Evolutionary conservation across 768 basidiomycete genomes (phyloP).

Genomic region (Mycena epipterygia): DNA sequence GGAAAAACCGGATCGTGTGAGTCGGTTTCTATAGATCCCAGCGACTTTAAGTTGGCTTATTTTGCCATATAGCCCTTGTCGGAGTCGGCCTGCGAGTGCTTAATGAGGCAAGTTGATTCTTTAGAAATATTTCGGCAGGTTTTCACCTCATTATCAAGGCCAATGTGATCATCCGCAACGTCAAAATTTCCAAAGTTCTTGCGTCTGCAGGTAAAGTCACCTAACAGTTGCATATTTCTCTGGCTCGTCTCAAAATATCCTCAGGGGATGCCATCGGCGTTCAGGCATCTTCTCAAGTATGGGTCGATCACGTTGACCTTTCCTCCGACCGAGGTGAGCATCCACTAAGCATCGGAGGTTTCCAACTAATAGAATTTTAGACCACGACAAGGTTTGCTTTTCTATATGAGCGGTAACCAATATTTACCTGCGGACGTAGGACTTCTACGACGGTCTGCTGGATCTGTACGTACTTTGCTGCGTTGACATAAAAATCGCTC

Average conservation of each 20-base stretch:
- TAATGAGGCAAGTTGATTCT: neutral
- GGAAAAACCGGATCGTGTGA: slow-evolving; percentile 55
- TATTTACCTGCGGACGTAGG: slow-evolving; percentile 25
- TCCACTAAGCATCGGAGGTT: neutral
- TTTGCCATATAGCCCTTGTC: slow-evolving; percentile 48
- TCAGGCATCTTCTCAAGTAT: slow-evolving; percentile 56
- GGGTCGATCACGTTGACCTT: slow-evolving; percentile 61
- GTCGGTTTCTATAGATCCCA: slow-evolving; percentile 14
- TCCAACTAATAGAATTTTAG: neutral
- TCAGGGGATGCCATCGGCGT: slow-evolving; percentile 57
- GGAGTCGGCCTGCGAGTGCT: slow-evolving; percentile 59
- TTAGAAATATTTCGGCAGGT: neutral
- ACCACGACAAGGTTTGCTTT: slow-evolving; percentile 6
- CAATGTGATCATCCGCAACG: slow-evolving; percentile 65
- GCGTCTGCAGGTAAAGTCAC: slow-evolving; percentile 49
- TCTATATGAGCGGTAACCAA: neutral
- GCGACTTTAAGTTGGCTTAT: neutral
- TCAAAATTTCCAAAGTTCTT: slow-evolving; percentile 63
- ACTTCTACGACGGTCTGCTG: neutral
- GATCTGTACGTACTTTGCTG: slow-evolving; percentile 7
- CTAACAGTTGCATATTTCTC: neutral
- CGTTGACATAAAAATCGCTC: neutral
- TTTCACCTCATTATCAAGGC: slow-evolving; percentile 24
- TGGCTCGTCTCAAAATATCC: neutral
- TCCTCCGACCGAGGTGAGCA: slow-evolving; percentile 51